phyloP scores from a whole-genome alignment of 75 land plant species.

The Pinus albicaulis region DNA sequence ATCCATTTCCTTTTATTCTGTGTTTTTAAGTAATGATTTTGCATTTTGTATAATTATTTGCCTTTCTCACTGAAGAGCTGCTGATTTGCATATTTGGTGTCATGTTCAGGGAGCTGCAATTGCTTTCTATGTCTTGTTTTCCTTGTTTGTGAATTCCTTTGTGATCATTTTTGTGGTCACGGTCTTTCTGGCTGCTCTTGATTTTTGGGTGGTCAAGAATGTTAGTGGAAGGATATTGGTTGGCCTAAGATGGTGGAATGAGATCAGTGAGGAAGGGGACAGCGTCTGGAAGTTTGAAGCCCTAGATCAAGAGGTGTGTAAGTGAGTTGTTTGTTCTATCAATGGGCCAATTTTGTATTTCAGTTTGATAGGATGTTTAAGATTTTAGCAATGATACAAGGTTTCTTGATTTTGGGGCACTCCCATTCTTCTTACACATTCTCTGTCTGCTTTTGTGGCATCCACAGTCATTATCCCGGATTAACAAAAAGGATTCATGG shows the following conservation, averaged over 20 bases:
- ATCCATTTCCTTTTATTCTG: neutral
- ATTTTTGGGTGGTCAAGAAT: conserved; percentile 99
- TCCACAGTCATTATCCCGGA: conserved; percentile 72
- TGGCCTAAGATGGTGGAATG: conserved; percentile 99
- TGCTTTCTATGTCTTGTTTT: conserved; percentile 90
- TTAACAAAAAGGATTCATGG: conserved; percentile 99
- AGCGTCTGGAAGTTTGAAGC: conserved; percentile 98
- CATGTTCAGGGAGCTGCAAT: conserved; percentile 73
- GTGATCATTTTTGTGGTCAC: conserved; percentile 97
- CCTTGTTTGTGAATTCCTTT: conserved; percentile 79
- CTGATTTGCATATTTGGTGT: neutral
- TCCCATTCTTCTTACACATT: conserved; percentile 4
- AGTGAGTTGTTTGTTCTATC: neutral
- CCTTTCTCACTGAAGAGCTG: neutral
- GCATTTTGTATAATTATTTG: neutral
- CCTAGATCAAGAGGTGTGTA: conserved; percentile 85
- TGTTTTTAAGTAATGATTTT: neutral
- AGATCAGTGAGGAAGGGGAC: conserved; percentile 90
- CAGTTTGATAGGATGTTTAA: neutral
- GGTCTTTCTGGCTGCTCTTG: conserved; percentile 90
- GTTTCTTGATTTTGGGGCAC: neutral
- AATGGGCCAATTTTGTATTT: neutral
- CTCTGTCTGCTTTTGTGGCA: neutral
- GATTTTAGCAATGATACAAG: neutral
- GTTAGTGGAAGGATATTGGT: conserved; percentile 97